Percentiles rank a stretch among this genome's conserved stretches.
Conservation (phyloP, 2,329 filamentous ascomycete genomes). For the Fusarium heterosporum region DNA sequence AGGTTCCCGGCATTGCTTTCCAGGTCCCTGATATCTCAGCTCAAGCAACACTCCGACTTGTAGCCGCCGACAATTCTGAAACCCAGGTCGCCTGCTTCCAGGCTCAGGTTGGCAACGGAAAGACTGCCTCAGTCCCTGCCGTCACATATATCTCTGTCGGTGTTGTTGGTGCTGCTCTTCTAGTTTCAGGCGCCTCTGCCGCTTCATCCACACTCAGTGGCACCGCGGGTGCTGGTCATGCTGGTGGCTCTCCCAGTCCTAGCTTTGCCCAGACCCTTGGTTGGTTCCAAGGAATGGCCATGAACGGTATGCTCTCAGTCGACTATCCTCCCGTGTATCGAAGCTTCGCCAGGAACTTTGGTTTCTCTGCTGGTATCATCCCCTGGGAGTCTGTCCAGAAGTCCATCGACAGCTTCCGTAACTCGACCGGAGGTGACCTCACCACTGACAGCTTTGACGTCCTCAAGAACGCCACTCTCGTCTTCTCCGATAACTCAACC, state of each 20-base stretch:
- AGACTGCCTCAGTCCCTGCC: conserved; percentile 78
- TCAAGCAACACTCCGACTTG: conserved; percentile 81
- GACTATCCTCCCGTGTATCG: conserved; percentile 88
- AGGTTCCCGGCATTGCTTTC: conserved; percentile 92
- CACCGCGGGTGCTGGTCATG: conserved; percentile 64
- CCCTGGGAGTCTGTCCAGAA: conserved; percentile 84
- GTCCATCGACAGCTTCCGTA: conserved; percentile 86
- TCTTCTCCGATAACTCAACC: conserved; percentile 72
- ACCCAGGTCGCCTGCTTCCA: conserved; percentile 83
- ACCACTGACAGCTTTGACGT: conserved; percentile 81
- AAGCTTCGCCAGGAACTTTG: conserved; percentile 93
- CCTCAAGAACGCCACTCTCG: conserved; percentile 79
- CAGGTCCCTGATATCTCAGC: conserved; percentile 90
- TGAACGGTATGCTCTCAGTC: conserved; percentile 96
- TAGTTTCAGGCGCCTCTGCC: conserved; percentile 78
- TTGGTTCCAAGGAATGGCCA: conserved; percentile 93
- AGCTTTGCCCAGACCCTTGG: conserved; percentile 86
- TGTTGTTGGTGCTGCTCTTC: conserved; percentile 84
- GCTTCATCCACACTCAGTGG: conserved; percentile 67
- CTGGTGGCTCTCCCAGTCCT: conserved; percentile 77
- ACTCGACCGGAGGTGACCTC: conserved; percentile 85
- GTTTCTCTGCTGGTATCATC: conserved; percentile 86
- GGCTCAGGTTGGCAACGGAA: conserved; percentile 86
- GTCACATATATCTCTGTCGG: conserved; percentile 88
- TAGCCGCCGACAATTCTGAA: conserved; percentile 64